These are phyloP conservation scores for Crithidia thermophila DNA, from an alignment of 208 protist genomes.

Conservation along the genomic window DNA sequence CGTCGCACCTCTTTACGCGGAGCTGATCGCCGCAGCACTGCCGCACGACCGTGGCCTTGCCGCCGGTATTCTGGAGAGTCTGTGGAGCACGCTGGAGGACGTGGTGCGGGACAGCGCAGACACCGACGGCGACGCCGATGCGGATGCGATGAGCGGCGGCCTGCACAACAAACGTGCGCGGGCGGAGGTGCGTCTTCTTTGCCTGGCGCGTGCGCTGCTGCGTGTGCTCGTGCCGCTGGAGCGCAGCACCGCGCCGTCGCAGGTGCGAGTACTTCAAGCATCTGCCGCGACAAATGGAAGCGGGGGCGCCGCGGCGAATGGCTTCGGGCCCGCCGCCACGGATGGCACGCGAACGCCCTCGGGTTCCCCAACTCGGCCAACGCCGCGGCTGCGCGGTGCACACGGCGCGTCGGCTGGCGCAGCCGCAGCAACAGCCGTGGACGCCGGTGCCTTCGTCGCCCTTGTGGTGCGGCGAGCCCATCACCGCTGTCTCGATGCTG, in stretches of 20 bases:
- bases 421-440: not conserved
- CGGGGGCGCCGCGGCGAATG: too few relatives aligned
- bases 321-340: not conserved
- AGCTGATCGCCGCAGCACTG: conserved; percentile 11
- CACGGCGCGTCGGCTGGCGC: not conserved
- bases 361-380: not conserved
- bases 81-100: conserved; percentile 22
- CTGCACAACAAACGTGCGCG: not conserved
- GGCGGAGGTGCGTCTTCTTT: conserved; percentile 17
- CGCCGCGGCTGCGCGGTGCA: not conserved
- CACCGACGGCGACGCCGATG: not conserved
- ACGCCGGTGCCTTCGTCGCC: conserved; percentile 7
- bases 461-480: conserved; percentile 15
- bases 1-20: conserved; percentile 22
- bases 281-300: too few relatives aligned
- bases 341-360: not conserved
- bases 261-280: too few relatives aligned
- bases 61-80: conserved; percentile 5
- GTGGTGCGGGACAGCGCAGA: conserved; percentile 19
- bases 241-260: not conserved
- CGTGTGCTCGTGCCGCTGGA: conserved; percentile 8
- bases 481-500: conserved; percentile 6
- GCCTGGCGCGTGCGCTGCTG: too few relatives aligned
- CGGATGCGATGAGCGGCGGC: not conserved
- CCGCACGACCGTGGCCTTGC: conserved; percentile 18